phyloP scores from a whole-genome alignment of 805 yeast species.

The Lipomyces starkeyi region DNA sequence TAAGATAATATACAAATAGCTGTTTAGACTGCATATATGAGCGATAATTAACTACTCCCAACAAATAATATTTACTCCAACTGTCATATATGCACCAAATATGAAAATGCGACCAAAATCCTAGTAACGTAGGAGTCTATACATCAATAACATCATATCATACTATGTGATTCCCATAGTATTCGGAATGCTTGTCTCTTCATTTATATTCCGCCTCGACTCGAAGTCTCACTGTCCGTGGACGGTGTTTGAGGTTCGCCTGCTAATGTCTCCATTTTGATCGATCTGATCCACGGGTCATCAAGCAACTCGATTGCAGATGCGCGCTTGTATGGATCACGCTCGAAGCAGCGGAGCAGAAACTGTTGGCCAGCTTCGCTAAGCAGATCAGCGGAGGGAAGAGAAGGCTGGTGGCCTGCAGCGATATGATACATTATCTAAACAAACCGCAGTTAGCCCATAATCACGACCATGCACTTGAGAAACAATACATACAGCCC shows the following conservation, averaged over 20 bases:
- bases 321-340: constrained; percentile 79
- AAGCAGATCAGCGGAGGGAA: constrained; percentile 80
- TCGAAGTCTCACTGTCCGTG: constrained; percentile 29
- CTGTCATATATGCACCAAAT: neutral
- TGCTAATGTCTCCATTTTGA: constrained; percentile 30
- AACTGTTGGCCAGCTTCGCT: constrained; percentile 75
- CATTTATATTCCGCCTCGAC: constrained; percentile 2
- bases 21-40: neutral
- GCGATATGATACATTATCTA: constrained; percentile 94
- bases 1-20: no score
- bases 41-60: neutral
- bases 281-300: constrained; percentile 81
- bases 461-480: neutral
- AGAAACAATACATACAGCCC: constrained; percentile 59
- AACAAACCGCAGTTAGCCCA: neutral
- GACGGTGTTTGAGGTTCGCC: constrained; percentile 31
- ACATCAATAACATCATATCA: neutral
- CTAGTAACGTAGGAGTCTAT: neutral
- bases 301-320: constrained; percentile 82
- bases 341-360: constrained; percentile 75
- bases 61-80: neutral
- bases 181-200: neutral
- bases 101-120: neutral
- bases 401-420: constrained; percentile 86
- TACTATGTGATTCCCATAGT: neutral